Evolutionary conservation across 257 asterid genomes (phyloP), one percentile per base, ranked within the genome.

Genomic region (Ajuga chamaepitys): DNA sequence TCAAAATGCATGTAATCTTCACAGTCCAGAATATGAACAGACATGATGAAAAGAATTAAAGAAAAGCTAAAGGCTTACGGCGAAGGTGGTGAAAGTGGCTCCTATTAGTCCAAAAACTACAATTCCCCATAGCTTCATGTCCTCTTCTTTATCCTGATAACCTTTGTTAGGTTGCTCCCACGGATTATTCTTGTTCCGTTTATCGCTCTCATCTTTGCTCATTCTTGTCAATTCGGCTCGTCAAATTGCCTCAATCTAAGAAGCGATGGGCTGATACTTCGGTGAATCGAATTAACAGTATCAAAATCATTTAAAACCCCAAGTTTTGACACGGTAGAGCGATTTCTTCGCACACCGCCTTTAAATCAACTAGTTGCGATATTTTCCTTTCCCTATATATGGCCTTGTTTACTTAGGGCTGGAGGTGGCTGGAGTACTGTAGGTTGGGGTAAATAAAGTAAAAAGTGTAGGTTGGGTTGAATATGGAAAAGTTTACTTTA

Each of bases 71-170:
- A 51, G 26, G 52, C 85, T 65, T 80, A 91, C 98, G 10, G 98
- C 95, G 17, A 82, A 69, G 20, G 89, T 79, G 71, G 96, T 86
- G 72, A 78, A 85, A 35, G 95, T 76, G 67, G 98, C 98, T 66
- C 96, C 98, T 28, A 91, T 80, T 21, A 88, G 72, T 38, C 95
- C 95, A 40, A 85, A 88, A 52, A 85, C 71, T 10, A 88, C 70
- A 75, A 83, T 70, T 24, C 88, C 85, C 95, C 87, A 80, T 5
- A 86, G 63, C 77, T 68, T 85, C 79, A 70, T 68, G 56, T 77
- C 94, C 30, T 64, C 81, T 4, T 77, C 87, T 22, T 76, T 78
- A 18, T 76, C 80, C 54, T 48, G 75, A 60, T 64, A 32, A 62
- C 66, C 58, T 57, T 54, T 71, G 60, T 62, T 69, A 4, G 81